Evolutionary conservation across 495 filamentous ascomycete genomes (phyloP), one percentile per base, ranked within the genome.

Genomic region (Penicillium salamii): DNA sequence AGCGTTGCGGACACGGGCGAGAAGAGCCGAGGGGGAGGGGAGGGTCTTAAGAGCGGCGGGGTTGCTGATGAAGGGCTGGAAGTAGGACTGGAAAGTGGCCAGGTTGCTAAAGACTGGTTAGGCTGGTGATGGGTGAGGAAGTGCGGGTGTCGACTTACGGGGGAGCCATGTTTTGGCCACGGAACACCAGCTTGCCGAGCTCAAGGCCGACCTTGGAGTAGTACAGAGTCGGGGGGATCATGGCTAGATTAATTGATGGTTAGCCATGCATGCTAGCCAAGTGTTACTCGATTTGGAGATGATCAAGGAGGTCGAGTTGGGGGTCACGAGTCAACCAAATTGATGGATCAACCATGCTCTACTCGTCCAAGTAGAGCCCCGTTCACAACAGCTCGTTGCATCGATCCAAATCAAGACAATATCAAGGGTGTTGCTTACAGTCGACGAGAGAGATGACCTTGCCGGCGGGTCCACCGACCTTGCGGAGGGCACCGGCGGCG

Each of bases 141-240:
- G 26, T 20, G 20, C 14, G 33, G 28, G 21, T 21, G 37, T 18
- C 37, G 37, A 80, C 90, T 82, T 85, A 97, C 93, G 93, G 93
- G 61, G 90, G 92, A 57, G 75, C 74, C 90, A 99, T 97, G 74
- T 84, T 88, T 69, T 92, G 90, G 65, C 87, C 86, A 63, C 79
- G 81, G 78, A 91, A 90, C 49, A 97, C 86, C 49, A 97, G 70
- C 79, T 86, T 91, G 58, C 78, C 80, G 39, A 97, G 78, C 77
- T 97, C 95, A 51, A 89, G 64, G 52, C 80, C 90, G 62, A 99
- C 93, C 63, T 81, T 86, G 42, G 85, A 82, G 79, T 97, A 97
- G 82, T 96, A 96, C 63, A 95, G 57, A 55, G 87, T 84, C 35
- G 84, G 83, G 53, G 95, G 95, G 57, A 90, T 84, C 72, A 92